Conservation (phyloP, 2,329 filamentous ascomycete species). For the Sarocladiaceae sp. region DNA sequence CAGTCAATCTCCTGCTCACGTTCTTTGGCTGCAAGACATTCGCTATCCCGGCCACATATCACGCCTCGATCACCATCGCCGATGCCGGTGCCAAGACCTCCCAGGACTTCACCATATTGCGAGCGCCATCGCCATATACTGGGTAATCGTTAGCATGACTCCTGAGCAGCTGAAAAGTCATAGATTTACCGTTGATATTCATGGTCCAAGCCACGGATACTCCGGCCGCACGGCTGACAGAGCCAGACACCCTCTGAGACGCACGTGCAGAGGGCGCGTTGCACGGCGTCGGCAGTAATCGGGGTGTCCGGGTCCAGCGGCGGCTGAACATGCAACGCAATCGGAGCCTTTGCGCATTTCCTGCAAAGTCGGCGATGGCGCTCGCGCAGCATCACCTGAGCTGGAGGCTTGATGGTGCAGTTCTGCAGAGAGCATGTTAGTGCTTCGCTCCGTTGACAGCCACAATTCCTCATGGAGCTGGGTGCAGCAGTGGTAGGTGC, state of each 20-base stretch:
- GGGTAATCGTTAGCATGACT: background rate
- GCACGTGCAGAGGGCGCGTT: constrained; percentile 50
- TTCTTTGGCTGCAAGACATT: constrained; percentile 71
- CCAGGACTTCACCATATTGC: constrained; percentile 76
- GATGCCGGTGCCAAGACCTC: constrained; percentile 78
- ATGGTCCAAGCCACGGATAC: constrained; percentile 56
- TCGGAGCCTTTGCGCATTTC: constrained; percentile 67
- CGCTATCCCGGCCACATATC: constrained; percentile 73
- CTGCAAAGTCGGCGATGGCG: constrained; percentile 79
- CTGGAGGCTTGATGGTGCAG: constrained; percentile 80
- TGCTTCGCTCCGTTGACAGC: too few species aligned
- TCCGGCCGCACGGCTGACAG: constrained; percentile 77
- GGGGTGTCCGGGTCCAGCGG: constrained; percentile 39
- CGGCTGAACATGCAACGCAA: constrained; percentile 50
- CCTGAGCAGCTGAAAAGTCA: too few species aligned
- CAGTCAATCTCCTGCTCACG: constrained; percentile 84
- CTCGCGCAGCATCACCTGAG: constrained; percentile 60
- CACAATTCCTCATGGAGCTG: too few species aligned
- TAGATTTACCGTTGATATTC: constrained; percentile 57
- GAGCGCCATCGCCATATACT: constrained; percentile 87
- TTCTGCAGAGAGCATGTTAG: constrained; percentile 55
- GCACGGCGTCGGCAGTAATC: constrained; percentile 49
- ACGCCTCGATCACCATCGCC: constrained; percentile 87
- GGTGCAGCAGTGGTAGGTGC: background rate
- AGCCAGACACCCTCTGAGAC: constrained; percentile 67